Evolutionary conservation across 2,329 filamentous ascomycete species (phyloP).

Genomic region (Neodidymelliopsis sp.): DNA sequence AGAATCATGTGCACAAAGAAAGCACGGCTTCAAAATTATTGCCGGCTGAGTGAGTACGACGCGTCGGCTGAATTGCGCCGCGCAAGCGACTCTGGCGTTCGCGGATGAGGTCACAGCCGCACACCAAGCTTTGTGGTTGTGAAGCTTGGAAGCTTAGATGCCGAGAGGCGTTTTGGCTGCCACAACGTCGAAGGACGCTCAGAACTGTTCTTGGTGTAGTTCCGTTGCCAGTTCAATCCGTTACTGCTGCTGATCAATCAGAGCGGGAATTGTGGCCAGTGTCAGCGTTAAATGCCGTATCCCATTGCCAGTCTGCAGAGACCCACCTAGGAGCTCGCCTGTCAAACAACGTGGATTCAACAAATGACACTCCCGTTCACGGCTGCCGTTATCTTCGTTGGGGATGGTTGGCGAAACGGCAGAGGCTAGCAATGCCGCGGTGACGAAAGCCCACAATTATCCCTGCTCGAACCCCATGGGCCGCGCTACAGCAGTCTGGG

Average conservation of each 20-base stretch:
- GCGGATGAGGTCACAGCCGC: conserved; percentile 10
- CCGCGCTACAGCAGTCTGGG: conserved; percentile 21
- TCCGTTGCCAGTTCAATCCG: not conserved
- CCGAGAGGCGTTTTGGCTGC: conserved; percentile 2
- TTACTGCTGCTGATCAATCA: conserved; percentile 6
- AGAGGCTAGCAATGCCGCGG: conserved; percentile 16
- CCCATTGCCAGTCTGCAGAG: conserved; percentile 2
- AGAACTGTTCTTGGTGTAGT: not conserved
- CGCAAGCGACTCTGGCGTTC: not conserved
- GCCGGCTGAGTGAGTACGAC: not conserved
- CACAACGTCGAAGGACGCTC: not conserved
- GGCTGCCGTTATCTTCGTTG: conserved; percentile 18
- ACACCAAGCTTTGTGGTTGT: conserved; percentile 10
- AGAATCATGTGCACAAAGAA: not conserved
- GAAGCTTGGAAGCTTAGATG: conserved; percentile 14
- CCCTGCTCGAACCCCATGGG: conserved; percentile 20
- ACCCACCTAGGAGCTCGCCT: conserved; percentile 12
- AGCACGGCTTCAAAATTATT: not conserved
- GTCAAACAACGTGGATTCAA: conserved; percentile 11
- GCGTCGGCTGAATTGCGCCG: conserved; percentile 6
- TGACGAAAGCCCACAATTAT: conserved; percentile 18
- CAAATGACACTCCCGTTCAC: conserved; percentile 9
- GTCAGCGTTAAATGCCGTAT: conserved; percentile 8
- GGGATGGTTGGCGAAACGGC: conserved; percentile 10
- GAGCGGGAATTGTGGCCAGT: not conserved